Conservation (phyloP, 2,329 filamentous ascomycete species). For the Colletotrichum camelliae region DNA sequence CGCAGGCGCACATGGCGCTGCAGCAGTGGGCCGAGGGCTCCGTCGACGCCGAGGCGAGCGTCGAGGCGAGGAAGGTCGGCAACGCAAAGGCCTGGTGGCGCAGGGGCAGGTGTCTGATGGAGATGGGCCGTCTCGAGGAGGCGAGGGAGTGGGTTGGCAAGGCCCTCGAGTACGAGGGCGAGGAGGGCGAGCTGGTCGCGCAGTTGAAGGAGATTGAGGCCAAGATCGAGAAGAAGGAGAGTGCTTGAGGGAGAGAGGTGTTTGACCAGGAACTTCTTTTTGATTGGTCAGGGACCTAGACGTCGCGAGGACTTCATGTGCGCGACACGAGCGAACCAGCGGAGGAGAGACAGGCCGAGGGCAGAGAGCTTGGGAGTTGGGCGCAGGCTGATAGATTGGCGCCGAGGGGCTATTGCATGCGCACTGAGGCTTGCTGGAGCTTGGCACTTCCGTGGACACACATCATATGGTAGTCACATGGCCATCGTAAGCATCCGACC, state of each 20-base stretch:
- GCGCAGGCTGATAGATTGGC: not conserved
- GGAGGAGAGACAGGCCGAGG: not conserved
- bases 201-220: conserved; percentile 68
- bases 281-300: not conserved
- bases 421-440: not conserved
- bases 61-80: conserved; percentile 83
- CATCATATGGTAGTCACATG: not conserved
- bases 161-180: conserved; percentile 83
- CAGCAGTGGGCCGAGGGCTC: conserved; percentile 84
- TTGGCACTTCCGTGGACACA: not conserved
- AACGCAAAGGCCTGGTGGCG: conserved; percentile 98
- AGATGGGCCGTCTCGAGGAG: conserved; percentile 90
- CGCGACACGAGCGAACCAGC: not conserved
- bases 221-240: conserved; percentile 45
- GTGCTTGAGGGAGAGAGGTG: not conserved
- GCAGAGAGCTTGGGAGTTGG: not conserved
- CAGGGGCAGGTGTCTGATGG: conserved; percentile 80
- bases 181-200: conserved; percentile 66
- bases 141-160: conserved; percentile 78
- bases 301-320: not conserved
- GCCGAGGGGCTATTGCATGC: not conserved
- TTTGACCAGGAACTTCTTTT: not conserved
- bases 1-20: conserved; percentile 86
- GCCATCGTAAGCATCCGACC: not conserved
- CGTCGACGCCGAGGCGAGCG: conserved; percentile 86